phyloP scores from a whole-genome alignment of 2,329 filamentous ascomycete genomes.

The Exophiala sp. region DNA sequence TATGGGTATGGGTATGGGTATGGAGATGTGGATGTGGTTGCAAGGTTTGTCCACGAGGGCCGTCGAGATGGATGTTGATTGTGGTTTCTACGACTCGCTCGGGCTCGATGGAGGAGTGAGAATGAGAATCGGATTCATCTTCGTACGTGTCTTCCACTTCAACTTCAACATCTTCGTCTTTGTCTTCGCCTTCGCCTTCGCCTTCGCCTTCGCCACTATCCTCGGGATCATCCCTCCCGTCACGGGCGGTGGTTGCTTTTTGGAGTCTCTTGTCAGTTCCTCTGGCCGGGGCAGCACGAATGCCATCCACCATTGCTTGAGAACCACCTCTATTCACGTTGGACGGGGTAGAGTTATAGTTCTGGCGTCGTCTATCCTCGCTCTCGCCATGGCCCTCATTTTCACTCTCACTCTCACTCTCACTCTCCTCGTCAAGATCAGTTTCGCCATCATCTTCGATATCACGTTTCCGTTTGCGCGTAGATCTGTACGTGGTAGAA shows the following conservation, averaged over 20 bases:
- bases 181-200: slow-evolving; percentile 5
- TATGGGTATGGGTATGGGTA: slow-evolving; percentile 42
- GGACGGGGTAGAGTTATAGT: no score
- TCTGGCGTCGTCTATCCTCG: no score
- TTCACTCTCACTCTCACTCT: slow-evolving; percentile 3
- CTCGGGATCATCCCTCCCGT: no score
- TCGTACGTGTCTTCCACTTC: no score
- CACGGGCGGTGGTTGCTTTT: no score
- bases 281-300: no score
- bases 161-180: slow-evolving; percentile 7
- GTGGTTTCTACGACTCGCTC: slow-evolving; percentile 1
- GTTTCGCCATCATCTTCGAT: slow-evolving; percentile 1
- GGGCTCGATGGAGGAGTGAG: slow-evolving; percentile 2
- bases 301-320: no score
- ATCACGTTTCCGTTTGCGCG: slow-evolving; percentile 20
- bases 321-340: no score
- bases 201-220: no score
- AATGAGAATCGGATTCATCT: slow-evolving; percentile 1
- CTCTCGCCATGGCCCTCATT: no score
- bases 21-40: background rate
- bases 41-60: slow-evolving; percentile 9
- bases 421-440: background rate
- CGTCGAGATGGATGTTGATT: slow-evolving; percentile 4
- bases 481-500: background rate
- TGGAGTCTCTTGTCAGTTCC: no score